These are phyloP conservation scores for Aspergillus olivimuriae DNA, from an alignment of 495 filamentous ascomycete species.

Conservation along the genomic window DNA sequence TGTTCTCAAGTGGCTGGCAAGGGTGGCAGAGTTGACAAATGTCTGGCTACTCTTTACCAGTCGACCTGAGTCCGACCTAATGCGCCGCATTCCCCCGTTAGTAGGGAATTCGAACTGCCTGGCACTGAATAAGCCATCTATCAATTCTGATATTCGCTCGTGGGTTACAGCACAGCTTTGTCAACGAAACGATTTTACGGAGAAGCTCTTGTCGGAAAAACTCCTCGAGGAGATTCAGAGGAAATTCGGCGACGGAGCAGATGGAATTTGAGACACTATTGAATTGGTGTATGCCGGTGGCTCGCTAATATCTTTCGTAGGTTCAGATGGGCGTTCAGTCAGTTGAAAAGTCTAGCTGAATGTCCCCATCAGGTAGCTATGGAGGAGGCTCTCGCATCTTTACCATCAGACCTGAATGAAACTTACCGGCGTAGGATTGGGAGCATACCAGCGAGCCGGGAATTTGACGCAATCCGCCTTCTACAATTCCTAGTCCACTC, in stretches of 20 bases:
- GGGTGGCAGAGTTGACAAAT: conserved; percentile 10
- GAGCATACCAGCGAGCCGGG: conserved; percentile 17
- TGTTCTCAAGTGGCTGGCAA: conserved; percentile 16
- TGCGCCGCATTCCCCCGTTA: conserved; percentile 5
- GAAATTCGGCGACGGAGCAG: conserved; percentile 17
- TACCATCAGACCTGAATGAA: conserved; percentile 30
- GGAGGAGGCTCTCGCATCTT: conserved; percentile 19
- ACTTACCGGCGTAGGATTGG: conserved; percentile 32
- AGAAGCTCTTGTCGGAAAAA: conserved; percentile 11
- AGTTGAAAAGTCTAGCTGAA: conserved; percentile 28
- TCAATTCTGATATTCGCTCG: conserved; percentile 21
- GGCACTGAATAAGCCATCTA: conserved; percentile 10
- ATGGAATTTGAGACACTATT: conserved; percentile 29
- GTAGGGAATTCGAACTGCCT: conserved; percentile 13
- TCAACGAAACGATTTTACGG: conserved; percentile 17
- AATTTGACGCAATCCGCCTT: conserved; percentile 16
- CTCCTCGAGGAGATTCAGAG: conserved; percentile 14
- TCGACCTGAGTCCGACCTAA: conserved; percentile 24
- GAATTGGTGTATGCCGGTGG: conserved; percentile 7
- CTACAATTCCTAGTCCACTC: conserved; percentile 20
- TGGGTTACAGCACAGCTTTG: conserved; percentile 19
- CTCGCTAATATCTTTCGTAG: conserved; percentile 15
- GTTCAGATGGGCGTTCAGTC: conserved; percentile 39
- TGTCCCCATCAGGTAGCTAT: conserved; percentile 18
- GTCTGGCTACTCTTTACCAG: conserved; percentile 22